phyloP scores from a whole-genome alignment of 352 stramenopile species.

The Phytophthora pluvialis region DNA sequence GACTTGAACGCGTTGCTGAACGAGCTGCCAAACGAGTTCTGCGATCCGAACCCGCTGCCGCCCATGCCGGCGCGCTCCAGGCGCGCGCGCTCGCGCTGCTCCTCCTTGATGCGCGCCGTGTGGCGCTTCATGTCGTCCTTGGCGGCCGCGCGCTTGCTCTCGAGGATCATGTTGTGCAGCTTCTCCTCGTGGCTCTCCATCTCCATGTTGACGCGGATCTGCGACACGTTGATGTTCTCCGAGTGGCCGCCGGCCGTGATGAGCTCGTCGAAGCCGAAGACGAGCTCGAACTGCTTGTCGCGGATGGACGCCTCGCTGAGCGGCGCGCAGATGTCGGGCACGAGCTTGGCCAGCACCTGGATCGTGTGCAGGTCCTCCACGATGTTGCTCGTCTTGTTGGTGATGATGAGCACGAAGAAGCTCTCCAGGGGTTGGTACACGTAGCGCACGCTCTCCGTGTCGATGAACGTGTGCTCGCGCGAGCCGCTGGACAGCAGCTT shows the following conservation, averaged over 20 bases:
- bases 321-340: constrained; percentile 95
- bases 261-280: constrained; percentile 99
- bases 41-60: constrained; percentile 69
- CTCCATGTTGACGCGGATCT: constrained; percentile 97
- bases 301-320: constrained; percentile 95
- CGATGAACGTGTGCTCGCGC: constrained; percentile 99
- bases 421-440: constrained; percentile 99
- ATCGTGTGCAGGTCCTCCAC: constrained; percentile 99
- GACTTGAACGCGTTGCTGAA: constrained; percentile 76
- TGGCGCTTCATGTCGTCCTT: constrained; percentile 92
- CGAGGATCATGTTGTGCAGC: constrained; percentile 97
- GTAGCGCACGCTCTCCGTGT: constrained; percentile 98
- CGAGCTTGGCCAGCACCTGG: constrained; percentile 96
- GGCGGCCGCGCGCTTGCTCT: constrained; percentile 93
- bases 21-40: constrained; percentile 77
- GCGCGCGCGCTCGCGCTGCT: constrained; percentile 83
- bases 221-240: constrained; percentile 93
- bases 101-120: constrained; percentile 87
- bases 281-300: constrained; percentile 98
- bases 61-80: constrained; percentile 79
- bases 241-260: constrained; percentile 97
- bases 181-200: constrained; percentile 99
- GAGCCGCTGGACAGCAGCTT: constrained; percentile 96
- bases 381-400: constrained; percentile 99
- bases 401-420: constrained; percentile 98